Evolutionary conservation across 192 early-diverging fungal genomes (phyloP).

Genomic region (Backusella tuberculispora): DNA sequence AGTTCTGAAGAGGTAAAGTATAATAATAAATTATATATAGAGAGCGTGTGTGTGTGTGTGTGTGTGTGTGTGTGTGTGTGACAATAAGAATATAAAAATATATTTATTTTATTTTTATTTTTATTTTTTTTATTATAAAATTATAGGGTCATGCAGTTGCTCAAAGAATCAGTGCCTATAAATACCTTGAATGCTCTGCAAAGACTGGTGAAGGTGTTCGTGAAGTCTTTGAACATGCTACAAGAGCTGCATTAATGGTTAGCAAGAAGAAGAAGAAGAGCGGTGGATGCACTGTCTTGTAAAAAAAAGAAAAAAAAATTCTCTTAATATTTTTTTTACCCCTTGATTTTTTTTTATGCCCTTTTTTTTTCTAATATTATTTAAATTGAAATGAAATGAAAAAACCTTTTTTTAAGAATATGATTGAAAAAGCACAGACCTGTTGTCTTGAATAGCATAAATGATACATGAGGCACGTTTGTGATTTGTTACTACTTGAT

Average conservation of each 20-base stretch:
- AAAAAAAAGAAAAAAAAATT: background rate
- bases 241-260: slow-evolving; percentile 76
- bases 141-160: slow-evolving; percentile 74
- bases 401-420: background rate
- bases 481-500: too few species aligned
- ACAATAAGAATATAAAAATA: background rate
- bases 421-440: too few species aligned
- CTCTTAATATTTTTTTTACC: slow-evolving; percentile 13
- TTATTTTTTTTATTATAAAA: too few species aligned
- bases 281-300: slow-evolving; percentile 37
- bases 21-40: background rate
- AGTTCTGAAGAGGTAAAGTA: slow-evolving; percentile 66
- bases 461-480: too few species aligned
- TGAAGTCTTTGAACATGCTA: slow-evolving; percentile 87
- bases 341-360: slow-evolving; percentile 12
- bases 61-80: background rate
- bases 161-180: slow-evolving; percentile 81
- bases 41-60: background rate
- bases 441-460: too few species aligned
- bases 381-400: background rate
- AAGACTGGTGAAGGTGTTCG: slow-evolving; percentile 78
- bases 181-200: slow-evolving; percentile 90
- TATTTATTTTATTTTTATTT: background rate
- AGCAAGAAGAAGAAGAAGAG: slow-evolving; percentile 36
- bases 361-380: background rate